Evolutionary conservation across 345 rosid species (phyloP).

Genomic region (Hirschfeldia incana): DNA sequence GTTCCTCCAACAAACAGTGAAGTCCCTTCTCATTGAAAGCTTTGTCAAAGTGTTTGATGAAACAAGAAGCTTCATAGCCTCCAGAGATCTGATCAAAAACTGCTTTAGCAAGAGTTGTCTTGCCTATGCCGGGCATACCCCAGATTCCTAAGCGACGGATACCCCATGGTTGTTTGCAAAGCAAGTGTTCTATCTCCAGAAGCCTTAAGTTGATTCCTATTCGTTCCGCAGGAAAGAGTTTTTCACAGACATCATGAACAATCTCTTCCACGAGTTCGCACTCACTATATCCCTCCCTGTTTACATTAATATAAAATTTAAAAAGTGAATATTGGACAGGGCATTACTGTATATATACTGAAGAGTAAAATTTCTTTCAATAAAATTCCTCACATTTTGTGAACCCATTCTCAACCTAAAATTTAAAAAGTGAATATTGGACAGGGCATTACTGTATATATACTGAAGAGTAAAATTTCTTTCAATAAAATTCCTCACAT

Average conservation of each 20-base stretch:
- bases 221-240: not conserved
- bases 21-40: not conserved
- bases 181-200: not conserved
- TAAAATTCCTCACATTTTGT: too few species aligned
- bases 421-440: too few species aligned
- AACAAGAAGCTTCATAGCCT: constrained; percentile 18
- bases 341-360: not conserved
- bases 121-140: constrained; percentile 34
- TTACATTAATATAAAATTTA: too few species aligned
- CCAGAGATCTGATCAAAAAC: not conserved
- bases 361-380: too few species aligned
- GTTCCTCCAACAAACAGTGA: not conserved
- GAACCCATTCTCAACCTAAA: too few species aligned
- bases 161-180: constrained; percentile 11
- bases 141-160: constrained; percentile 25
- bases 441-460: not conserved
- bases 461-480: not conserved
- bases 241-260: not conserved
- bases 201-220: constrained; percentile 1
- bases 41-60: constrained; percentile 6
- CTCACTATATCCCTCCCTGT: constrained; percentile 13
- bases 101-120: constrained; percentile 20
- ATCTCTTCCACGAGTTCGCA: constrained; percentile 21
- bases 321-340: too few species aligned
- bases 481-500: too few species aligned